These are phyloP conservation scores for Fusarium citri DNA, from an alignment of 2,329 filamentous ascomycete genomes.

Conservation along the genomic window DNA sequence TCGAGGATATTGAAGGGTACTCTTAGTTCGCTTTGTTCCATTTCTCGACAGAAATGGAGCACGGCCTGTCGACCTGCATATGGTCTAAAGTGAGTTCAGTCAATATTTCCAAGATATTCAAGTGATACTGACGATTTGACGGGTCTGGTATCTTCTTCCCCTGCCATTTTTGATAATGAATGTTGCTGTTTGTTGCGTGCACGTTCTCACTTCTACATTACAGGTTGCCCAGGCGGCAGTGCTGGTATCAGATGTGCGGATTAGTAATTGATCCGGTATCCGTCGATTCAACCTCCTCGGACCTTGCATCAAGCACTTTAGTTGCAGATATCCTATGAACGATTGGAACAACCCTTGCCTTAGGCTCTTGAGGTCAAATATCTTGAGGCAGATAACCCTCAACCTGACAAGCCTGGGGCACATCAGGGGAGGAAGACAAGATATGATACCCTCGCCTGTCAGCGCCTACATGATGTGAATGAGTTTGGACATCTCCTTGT, in stretches of 20 bases:
- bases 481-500: not conserved
- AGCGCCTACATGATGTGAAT: not conserved
- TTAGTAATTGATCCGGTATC: not conserved
- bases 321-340: not conserved
- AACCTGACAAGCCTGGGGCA: too few relatives aligned
- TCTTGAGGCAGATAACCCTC: too few relatives aligned
- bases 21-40: too few relatives aligned
- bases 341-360: accelerated
- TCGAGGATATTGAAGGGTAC: accelerated
- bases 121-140: not conserved
- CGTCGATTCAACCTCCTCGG: not conserved
- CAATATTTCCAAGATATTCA: accelerated
- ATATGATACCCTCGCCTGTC: not conserved
- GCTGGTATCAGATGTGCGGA: not conserved
- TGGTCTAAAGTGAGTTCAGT: not conserved
- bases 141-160: not conserved
- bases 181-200: not conserved
- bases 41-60: not conserved
- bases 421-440: not conserved
- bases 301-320: not conserved
- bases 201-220: not conserved
- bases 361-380: too few relatives aligned
- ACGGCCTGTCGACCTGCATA: not conserved
- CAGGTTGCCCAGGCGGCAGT: too few relatives aligned
- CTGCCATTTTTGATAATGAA: too few relatives aligned